Evolutionary conservation across 2,329 filamentous ascomycete genomes (phyloP).

Genomic region (Phialophora chinensis): DNA sequence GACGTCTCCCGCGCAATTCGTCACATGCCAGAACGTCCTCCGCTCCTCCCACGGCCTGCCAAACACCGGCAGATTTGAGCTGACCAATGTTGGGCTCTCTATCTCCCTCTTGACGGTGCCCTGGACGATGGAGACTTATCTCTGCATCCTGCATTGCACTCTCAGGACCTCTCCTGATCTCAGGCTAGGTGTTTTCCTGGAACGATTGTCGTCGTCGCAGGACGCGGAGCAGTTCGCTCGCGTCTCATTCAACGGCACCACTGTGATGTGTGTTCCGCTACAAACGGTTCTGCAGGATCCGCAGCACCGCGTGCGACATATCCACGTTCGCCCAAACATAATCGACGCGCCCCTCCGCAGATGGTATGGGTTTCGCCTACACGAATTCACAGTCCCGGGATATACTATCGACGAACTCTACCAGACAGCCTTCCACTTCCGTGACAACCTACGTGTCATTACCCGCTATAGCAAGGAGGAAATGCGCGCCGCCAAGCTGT

Average conservation of each 20-base stretch:
- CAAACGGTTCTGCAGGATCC: constrained; percentile 21
- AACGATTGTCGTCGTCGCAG: constrained; percentile 41
- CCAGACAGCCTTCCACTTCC: constrained; percentile 18
- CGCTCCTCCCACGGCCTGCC: constrained; percentile 15
- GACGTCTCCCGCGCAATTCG: constrained; percentile 26
- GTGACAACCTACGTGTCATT: constrained; percentile 8
- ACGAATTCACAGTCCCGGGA: constrained; percentile 19
- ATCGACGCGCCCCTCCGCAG: constrained; percentile 24
- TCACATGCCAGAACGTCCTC: constrained; percentile 25
- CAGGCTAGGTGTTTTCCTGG: constrained; percentile 32
- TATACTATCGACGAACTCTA: constrained; percentile 19
- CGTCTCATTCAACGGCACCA: constrained; percentile 21
- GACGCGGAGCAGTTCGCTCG: constrained; percentile 53
- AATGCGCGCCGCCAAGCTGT: constrained; percentile 16
- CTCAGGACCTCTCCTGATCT: constrained; percentile 9
- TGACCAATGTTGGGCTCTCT: constrained; percentile 34
- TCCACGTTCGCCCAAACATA: constrained; percentile 27
- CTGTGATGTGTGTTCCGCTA: constrained; percentile 22
- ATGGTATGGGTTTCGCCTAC: constrained; percentile 29
- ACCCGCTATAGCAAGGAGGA: constrained; percentile 22
- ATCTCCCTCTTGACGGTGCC: constrained; percentile 31
- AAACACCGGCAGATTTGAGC: constrained; percentile 24
- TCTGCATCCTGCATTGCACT: constrained; percentile 30
- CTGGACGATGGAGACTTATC: constrained; percentile 34
- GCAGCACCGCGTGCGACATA: constrained; percentile 11